These are phyloP conservation scores for Podaxis sp. DNA, from an alignment of 768 basidiomycete genomes.

Conservation along the genomic window DNA sequence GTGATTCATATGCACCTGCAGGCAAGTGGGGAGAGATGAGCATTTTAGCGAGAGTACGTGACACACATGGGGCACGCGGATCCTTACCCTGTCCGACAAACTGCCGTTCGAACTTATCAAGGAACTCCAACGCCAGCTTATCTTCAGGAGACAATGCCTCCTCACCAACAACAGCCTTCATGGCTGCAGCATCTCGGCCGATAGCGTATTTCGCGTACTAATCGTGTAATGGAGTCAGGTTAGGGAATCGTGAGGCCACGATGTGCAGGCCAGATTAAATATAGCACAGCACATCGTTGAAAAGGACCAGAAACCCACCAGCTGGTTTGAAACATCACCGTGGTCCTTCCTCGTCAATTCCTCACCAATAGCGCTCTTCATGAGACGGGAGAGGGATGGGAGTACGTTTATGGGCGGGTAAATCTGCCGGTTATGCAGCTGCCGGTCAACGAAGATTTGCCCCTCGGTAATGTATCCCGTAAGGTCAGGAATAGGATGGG, in stretches of 20 bases:
- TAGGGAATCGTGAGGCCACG: background rate
- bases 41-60: constrained; percentile 2
- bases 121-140: constrained; percentile 94
- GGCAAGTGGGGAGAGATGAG: constrained; percentile 4
- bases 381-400: constrained; percentile 96
- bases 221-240: constrained; percentile 15
- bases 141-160: constrained; percentile 95
- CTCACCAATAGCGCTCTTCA: constrained; percentile 99
- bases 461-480: constrained; percentile 99
- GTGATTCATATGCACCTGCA: constrained; percentile 88
- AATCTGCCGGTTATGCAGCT: constrained; percentile 94
- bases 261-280: background rate
- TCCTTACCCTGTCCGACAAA: constrained; percentile 92
- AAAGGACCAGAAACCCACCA: constrained; percentile 51
- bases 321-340: constrained; percentile 98
- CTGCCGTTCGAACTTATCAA: constrained; percentile 96
- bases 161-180: constrained; percentile 99
- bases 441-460: constrained; percentile 97
- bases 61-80: constrained; percentile 11
- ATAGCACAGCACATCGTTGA: constrained; percentile 5
- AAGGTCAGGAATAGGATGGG: constrained; percentile 99
- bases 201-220: constrained; percentile 99
- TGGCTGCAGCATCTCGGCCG: constrained; percentile 93
- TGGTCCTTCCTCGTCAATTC: constrained; percentile 97
- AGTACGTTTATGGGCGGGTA: constrained; percentile 99